Percentiles rank a stretch among this genome's conserved stretches.
These are phyloP conservation scores for Lactarius quietus DNA, from an alignment of 768 basidiomycete species.

Conservation along the genomic window DNA sequence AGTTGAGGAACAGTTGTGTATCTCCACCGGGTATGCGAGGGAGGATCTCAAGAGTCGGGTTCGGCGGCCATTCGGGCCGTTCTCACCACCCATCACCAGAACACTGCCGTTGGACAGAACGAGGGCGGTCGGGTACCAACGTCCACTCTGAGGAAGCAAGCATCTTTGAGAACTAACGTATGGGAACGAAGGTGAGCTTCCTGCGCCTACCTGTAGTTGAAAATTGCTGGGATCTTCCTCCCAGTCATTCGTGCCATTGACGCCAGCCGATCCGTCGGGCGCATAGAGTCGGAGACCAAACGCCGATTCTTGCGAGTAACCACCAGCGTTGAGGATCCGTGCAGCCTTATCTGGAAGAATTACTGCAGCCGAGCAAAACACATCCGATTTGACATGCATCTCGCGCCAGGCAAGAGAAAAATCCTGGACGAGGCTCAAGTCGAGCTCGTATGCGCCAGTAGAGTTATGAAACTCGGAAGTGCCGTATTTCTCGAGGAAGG, in stretches of 20 bases:
- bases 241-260: conserved; percentile 77
- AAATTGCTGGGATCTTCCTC: conserved; percentile 62
- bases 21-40: conserved; percentile 63
- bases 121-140: conserved; percentile 72
- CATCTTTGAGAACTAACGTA: not conserved
- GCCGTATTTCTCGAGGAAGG: conserved; percentile 66
- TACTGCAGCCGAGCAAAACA: conserved; percentile 74
- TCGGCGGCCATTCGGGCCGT: conserved; percentile 61
- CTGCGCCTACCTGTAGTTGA: conserved; percentile 51
- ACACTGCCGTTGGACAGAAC: conserved; percentile 71
- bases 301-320: conserved; percentile 59
- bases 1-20: conserved; percentile 59
- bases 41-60: conserved; percentile 68
- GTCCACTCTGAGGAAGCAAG: conserved; percentile 41
- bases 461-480: conserved; percentile 56
- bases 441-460: conserved; percentile 78
- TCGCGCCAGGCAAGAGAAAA: conserved; percentile 57
- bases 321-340: conserved; percentile 62
- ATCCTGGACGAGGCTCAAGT: conserved; percentile 50
- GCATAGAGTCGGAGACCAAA: conserved; percentile 71
- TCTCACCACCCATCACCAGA: conserved; percentile 71
- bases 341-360: conserved; percentile 72
- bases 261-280: conserved; percentile 62
- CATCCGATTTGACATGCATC: conserved; percentile 74
- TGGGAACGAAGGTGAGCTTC: not conserved